Conservation (phyloP, 306 rosid genomes). For the Pueraria montana region DNA sequence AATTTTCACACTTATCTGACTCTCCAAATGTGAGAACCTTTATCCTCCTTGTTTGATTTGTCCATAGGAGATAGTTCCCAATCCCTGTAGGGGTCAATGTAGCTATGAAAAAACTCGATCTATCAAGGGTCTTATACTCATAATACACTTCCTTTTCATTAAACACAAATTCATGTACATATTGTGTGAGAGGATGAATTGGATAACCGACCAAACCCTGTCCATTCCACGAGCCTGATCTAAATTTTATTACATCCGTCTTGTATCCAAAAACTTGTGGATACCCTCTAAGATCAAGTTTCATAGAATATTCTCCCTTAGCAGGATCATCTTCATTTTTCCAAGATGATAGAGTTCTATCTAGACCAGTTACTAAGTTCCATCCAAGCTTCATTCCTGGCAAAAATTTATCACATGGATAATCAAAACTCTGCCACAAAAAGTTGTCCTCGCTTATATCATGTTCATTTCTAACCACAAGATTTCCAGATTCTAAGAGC, state of each 20-base stretch:
- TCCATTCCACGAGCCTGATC: background rate
- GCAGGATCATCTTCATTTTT: constrained; percentile 44
- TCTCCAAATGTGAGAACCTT: too few relatives aligned
- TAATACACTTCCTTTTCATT: background rate
- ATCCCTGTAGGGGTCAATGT: too few relatives aligned
- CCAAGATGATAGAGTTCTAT: constrained; percentile 45
- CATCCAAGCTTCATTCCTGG: constrained; percentile 50
- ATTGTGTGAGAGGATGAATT: too few relatives aligned
- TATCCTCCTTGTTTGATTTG: too few relatives aligned
- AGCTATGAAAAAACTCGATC: background rate
- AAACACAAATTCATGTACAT: background rate
- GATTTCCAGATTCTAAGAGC: constrained; percentile 8
- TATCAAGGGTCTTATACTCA: background rate
- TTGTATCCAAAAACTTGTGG: constrained; percentile 28
- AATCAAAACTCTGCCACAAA: constrained; percentile 49
- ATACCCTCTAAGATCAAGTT: constrained; percentile 23
- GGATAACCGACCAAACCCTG: too few relatives aligned
- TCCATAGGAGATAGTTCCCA: too few relatives aligned
- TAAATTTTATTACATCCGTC: background rate
- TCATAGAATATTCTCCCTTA: constrained; percentile 23
- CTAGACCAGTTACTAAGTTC: constrained; percentile 35
- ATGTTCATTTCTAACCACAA: too few relatives aligned
- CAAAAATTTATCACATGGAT: constrained; percentile 38
- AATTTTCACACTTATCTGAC: constrained; percentile 9
- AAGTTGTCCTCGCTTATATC: background rate